Evolutionary conservation across 768 basidiomycete species (phyloP).

Genomic region (Agaricus blazei): DNA sequence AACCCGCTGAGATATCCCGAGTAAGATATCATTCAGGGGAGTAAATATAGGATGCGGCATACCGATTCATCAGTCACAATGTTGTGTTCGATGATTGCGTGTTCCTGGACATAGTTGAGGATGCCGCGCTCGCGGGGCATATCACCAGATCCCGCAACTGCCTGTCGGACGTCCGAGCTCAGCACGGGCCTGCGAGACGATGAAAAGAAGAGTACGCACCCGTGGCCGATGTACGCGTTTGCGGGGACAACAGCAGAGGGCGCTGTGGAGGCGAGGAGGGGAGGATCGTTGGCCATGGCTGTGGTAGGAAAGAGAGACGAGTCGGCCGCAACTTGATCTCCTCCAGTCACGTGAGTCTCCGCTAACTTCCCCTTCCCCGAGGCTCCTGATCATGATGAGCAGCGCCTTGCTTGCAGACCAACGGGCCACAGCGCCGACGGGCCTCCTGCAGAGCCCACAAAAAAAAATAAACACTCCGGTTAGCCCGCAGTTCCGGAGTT

Average conservation of each 20-base stretch:
- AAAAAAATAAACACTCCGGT: too few relatives aligned
- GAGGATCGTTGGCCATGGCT: constrained; percentile 44
- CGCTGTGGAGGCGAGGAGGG: constrained; percentile 35
- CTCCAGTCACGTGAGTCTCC: too few relatives aligned
- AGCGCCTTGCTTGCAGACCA: too few relatives aligned
- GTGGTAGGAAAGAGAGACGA: not conserved
- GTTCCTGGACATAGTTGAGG: constrained; percentile 54
- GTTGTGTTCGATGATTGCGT: constrained; percentile 58
- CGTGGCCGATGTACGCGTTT: constrained; percentile 53
- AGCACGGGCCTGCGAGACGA: constrained; percentile 10
- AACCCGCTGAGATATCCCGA: constrained; percentile 23
- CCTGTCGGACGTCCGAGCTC: constrained; percentile 25
- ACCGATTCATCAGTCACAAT: constrained; percentile 43
- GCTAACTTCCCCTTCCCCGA: too few relatives aligned
- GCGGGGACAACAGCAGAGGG: constrained; percentile 39
- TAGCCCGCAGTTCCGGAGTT: too few relatives aligned
- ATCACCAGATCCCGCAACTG: constrained; percentile 78
- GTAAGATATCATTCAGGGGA: constrained; percentile 8
- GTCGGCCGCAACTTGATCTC: not conserved
- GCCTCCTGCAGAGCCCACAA: too few relatives aligned
- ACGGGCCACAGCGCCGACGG: too few relatives aligned
- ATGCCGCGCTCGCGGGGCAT: constrained; percentile 60
- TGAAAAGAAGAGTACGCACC: constrained; percentile 35
- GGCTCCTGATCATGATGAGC: too few relatives aligned
- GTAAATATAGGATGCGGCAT: constrained; percentile 18